Evolutionary conservation across 225 moss, liverwort and hornwort genomes (phyloP).

Genomic region (Bryoerythrophyllum caledonicum): DNA sequence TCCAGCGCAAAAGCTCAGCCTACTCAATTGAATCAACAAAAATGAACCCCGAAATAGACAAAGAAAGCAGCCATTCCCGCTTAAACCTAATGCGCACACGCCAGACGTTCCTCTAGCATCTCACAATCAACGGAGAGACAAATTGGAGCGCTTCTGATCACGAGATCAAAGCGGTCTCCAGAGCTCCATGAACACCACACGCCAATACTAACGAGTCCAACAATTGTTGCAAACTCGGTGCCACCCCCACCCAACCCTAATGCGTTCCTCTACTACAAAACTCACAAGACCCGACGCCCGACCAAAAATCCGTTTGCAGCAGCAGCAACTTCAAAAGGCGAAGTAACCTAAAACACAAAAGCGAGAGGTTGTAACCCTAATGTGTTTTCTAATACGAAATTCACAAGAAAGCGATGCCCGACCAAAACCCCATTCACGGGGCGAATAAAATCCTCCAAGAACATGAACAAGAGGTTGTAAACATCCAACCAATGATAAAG

Average conservation of each 20-base stretch:
- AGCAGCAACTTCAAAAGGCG: too few relatives aligned
- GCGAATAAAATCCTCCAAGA: neutral
- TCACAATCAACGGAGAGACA: neutral
- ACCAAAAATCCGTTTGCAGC: too few relatives aligned
- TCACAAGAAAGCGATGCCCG: neutral
- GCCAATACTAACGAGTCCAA: neutral
- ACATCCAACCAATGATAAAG: neutral
- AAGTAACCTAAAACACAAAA: too few relatives aligned
- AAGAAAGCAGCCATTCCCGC: too few relatives aligned
- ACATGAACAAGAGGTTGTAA: neutral
- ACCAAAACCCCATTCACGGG: neutral
- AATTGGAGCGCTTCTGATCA: neutral
- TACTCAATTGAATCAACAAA: neutral
- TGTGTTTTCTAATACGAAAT: neutral
- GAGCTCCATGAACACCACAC: neutral
- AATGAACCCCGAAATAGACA: neutral
- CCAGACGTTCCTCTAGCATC: too few relatives aligned
- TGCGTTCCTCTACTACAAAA: too few relatives aligned
- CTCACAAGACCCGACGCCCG: too few relatives aligned
- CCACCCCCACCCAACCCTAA: neutral
- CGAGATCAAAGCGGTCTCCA: neutral
- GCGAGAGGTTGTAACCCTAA: too few relatives aligned
- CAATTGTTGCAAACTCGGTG: neutral
- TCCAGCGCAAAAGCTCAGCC: slow-evolving; percentile 13
- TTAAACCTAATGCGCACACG: too few relatives aligned